These are phyloP conservation scores for Protomyces inouyei DNA, from an alignment of 1,139 yeast species.

Conservation along the genomic window DNA sequence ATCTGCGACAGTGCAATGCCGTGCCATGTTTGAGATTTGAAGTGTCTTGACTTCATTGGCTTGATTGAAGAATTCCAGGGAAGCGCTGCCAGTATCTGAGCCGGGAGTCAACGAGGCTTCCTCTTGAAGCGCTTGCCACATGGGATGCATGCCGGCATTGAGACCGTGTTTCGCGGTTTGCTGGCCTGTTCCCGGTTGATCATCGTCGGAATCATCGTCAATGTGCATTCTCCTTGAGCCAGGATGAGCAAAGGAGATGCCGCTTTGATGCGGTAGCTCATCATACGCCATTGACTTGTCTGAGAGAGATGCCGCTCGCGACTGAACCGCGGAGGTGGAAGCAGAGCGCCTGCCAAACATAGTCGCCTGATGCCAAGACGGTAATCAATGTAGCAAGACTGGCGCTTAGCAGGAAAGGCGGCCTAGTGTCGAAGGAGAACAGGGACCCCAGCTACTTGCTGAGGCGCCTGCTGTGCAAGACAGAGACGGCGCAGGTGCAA, in stretches of 20 bases:
- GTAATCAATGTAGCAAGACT: too few relatives aligned
- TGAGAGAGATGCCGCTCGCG: background rate
- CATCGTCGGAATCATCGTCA: background rate
- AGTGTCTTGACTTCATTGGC: slow-evolving; percentile 11
- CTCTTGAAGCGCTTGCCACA: background rate
- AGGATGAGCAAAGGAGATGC: background rate
- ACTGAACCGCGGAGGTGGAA: background rate
- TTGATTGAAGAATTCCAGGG: background rate
- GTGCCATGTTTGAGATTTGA: slow-evolving; percentile 15
- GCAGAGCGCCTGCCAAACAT: slow-evolving; percentile 1
- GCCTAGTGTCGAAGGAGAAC: too few relatives aligned
- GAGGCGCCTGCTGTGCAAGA: too few relatives aligned
- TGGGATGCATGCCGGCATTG: background rate
- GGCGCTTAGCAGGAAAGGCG: too few relatives aligned
- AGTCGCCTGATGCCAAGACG: background rate
- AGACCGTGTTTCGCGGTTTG: background rate
- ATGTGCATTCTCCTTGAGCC: background rate
- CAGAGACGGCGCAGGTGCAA: too few relatives aligned
- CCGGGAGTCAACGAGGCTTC: background rate
- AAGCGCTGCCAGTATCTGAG: background rate
- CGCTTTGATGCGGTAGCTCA: background rate
- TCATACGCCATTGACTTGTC: background rate
- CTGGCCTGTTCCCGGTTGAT: background rate
- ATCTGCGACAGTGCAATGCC: slow-evolving; percentile 7
- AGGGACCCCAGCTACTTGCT: too few relatives aligned